phyloP scores from a whole-genome alignment of 1,284 basidiomycete species.

The Apiotrichum sp. region DNA sequence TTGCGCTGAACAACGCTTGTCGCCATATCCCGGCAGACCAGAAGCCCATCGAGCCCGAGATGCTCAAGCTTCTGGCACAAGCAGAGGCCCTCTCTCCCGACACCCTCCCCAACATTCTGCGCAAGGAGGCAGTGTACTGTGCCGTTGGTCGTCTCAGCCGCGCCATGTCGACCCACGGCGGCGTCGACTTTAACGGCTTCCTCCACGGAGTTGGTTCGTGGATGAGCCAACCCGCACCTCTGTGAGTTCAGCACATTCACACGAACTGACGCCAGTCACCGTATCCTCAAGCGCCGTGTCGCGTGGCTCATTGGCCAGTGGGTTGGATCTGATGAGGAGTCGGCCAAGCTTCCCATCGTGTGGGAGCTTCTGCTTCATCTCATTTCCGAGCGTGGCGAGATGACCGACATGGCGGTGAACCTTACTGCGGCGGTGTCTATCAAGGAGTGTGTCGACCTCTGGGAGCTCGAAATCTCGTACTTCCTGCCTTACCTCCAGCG shows the following conservation, averaged over 20 bases:
- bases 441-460: slow-evolving; percentile 64
- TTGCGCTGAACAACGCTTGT: slow-evolving; percentile 71
- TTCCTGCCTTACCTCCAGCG: slow-evolving; percentile 42
- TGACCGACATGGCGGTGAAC: slow-evolving; percentile 73
- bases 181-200: slow-evolving; percentile 37
- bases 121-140: slow-evolving; percentile 82
- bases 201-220: slow-evolving; percentile 29
- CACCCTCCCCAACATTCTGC: slow-evolving; percentile 61
- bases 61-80: slow-evolving; percentile 56
- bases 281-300: slow-evolving; percentile 79
- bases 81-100: slow-evolving; percentile 49
- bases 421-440: slow-evolving; percentile 70
- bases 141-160: slow-evolving; percentile 74
- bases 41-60: slow-evolving; percentile 60
- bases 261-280: slow-evolving; percentile 54
- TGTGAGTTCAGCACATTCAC: slow-evolving; percentile 20
- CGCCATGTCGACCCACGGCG: slow-evolving; percentile 50
- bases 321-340: slow-evolving; percentile 58
- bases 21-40: slow-evolving; percentile 51
- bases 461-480: slow-evolving; percentile 40
- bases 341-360: slow-evolving; percentile 58
- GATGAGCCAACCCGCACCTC: slow-evolving; percentile 33
- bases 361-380: slow-evolving; percentile 77
- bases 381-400: slow-evolving; percentile 59
- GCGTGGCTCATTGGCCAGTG: slow-evolving; percentile 86